A percentile compares a stretch with the other conserved stretches of the same genome.
phyloP scores from a whole-genome alignment of 305 asterid genomes.

The Fraxinus nigra region DNA sequence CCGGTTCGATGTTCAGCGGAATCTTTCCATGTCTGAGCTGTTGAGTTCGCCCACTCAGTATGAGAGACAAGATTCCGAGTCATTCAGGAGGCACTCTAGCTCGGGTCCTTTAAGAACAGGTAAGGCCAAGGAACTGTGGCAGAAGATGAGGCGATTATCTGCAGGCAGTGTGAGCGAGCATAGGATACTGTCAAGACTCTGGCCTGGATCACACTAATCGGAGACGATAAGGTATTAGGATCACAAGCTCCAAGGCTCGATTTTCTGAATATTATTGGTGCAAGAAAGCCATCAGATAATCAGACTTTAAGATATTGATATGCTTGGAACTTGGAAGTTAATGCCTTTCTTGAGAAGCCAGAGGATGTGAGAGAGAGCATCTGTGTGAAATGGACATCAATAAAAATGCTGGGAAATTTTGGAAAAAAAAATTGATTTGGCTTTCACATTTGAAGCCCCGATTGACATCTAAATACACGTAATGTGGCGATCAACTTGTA shows the following conservation, averaged over 20 bases:
- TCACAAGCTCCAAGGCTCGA: not conserved
- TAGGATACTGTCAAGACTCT: constrained; percentile 42
- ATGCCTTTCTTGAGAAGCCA: not conserved
- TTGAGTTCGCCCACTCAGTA: constrained; percentile 44
- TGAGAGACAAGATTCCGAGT: constrained; percentile 42
- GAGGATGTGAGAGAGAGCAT: not conserved
- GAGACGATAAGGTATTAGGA: not conserved
- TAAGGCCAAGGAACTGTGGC: constrained; percentile 53
- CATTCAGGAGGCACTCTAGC: constrained; percentile 62
- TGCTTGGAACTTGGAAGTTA: not conserved
- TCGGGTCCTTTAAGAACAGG: constrained; percentile 67
- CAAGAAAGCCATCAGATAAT: not conserved
- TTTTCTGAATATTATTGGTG: not conserved
- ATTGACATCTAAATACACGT: not conserved
- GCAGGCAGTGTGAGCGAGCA: constrained; percentile 79
- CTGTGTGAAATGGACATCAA: not conserved
- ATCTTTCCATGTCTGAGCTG: constrained; percentile 63
- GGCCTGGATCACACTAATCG: constrained; percentile 67
- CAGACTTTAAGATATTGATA: not conserved
- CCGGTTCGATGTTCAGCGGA: constrained; percentile 64
- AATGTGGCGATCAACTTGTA: not conserved
- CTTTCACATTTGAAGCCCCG: not conserved
- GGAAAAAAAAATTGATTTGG: not conserved
- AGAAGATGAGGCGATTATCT: constrained; percentile 49
- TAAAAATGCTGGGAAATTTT: not conserved